A percentile compares a stretch with the other conserved stretches of the same genome.
phyloP scores from a whole-genome alignment of 805 yeast species.

The Lipomyces sp. region DNA sequence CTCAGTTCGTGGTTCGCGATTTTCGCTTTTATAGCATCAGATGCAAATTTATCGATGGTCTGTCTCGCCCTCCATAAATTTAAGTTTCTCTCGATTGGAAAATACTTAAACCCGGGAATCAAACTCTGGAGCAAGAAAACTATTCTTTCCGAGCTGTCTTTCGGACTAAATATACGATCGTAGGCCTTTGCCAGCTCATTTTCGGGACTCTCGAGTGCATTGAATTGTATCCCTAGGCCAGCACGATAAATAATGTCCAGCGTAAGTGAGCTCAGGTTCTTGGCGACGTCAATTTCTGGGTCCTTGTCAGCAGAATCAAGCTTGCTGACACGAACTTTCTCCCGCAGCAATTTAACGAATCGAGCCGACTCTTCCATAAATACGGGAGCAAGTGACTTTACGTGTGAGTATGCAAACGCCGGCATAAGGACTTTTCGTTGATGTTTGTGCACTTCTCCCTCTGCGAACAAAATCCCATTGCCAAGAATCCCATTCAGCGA shows the following conservation, averaged over 20 bases:
- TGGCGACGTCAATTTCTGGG: constrained; percentile 14
- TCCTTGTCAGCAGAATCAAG: background rate
- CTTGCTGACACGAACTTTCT: background rate
- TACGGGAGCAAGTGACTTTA: constrained; percentile 26
- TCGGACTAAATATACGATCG: constrained; percentile 11
- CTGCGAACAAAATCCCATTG: constrained; percentile 31
- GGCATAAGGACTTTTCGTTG: constrained; percentile 34
- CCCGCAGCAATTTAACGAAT: constrained; percentile 5
- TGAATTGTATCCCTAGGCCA: constrained; percentile 26
- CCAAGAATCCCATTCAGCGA: constrained; percentile 25
- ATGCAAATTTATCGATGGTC: constrained; percentile 22
- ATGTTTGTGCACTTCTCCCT: constrained; percentile 32
- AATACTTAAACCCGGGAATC: constrained; percentile 18
- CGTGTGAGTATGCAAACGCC: constrained; percentile 23
- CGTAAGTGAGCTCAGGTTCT: constrained; percentile 17
- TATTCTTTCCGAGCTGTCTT: constrained; percentile 1
- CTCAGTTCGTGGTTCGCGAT: constrained; percentile 8
- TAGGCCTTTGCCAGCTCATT: constrained; percentile 30
- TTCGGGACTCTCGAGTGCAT: constrained; percentile 30
- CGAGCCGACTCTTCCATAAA: constrained; percentile 24
- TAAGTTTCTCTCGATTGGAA: constrained; percentile 23
- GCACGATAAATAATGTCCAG: constrained; percentile 33
- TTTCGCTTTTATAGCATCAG: constrained; percentile 27
- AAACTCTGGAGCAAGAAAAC: constrained; percentile 17
- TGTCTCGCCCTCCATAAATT: constrained; percentile 12